Percentiles rank a stretch among this genome's conserved stretches.
Conservation (phyloP, 1,284 basidiomycete species). For the Melampsora americana region DNA sequence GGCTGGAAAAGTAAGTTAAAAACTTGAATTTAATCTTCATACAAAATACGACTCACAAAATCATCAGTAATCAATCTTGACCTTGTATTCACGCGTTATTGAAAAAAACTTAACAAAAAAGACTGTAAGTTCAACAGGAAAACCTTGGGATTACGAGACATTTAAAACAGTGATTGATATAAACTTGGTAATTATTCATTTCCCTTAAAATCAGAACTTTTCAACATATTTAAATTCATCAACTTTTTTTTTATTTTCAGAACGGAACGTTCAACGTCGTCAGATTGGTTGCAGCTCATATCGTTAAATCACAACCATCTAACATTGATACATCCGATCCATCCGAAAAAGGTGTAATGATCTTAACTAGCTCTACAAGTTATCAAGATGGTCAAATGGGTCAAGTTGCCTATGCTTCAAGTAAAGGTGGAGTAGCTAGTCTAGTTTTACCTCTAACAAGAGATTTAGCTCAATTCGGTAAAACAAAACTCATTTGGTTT, state of each 20-base stretch:
- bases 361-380: conserved; percentile 52
- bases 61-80: background rate
- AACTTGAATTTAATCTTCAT: background rate
- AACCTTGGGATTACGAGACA: conserved; percentile 51
- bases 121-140: conserved; percentile 51
- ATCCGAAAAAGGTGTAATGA: conserved; percentile 54
- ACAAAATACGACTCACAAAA: background rate
- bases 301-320: conserved; percentile 48
- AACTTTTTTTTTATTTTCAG: conserved; percentile 34
- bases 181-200: conserved; percentile 47
- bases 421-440: conserved; percentile 53
- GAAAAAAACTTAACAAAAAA: conserved; percentile 8
- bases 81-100: background rate
- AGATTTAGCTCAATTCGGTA: conserved; percentile 54
- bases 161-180: conserved; percentile 53
- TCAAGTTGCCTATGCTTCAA: conserved; percentile 52
- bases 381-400: conserved; percentile 55
- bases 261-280: conserved; percentile 54
- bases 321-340: conserved; percentile 30
- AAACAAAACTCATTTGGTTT: background rate
- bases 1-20: conserved; percentile 51
- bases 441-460: conserved; percentile 54
- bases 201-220: background rate
- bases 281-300: conserved; percentile 51
- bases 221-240: conserved; percentile 16